Conservation (phyloP, 2,329 filamentous ascomycete genomes). For the Aspergillus sp. region DNA sequence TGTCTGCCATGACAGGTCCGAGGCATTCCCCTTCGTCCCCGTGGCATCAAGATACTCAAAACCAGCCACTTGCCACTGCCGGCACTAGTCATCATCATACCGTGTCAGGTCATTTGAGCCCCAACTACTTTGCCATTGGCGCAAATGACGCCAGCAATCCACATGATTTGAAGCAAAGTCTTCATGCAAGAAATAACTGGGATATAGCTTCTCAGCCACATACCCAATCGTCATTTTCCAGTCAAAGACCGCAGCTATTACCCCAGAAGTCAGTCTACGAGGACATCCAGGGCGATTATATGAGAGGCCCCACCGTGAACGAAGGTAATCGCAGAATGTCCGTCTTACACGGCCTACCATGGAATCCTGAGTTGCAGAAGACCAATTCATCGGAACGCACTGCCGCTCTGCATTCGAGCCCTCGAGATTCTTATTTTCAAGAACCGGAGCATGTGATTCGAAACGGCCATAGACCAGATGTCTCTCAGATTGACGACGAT, state of each 20-base stretch:
- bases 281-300: constrained; percentile 61
- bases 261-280: constrained; percentile 71
- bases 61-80: constrained; percentile 12
- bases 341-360: constrained; percentile 12
- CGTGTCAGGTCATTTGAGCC: constrained; percentile 46
- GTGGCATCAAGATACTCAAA: constrained; percentile 23
- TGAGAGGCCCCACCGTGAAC: constrained; percentile 35
- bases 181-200: constrained; percentile 65
- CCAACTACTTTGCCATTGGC: constrained; percentile 80
- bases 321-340: constrained; percentile 16
- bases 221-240: constrained; percentile 59
- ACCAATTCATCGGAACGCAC: neutral
- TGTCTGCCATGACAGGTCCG: constrained; percentile 27
- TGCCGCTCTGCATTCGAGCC: neutral
- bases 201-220: constrained; percentile 57
- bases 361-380: constrained; percentile 6
- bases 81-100: constrained; percentile 14
- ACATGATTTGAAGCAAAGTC: constrained; percentile 53
- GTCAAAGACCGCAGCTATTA: constrained; percentile 18
- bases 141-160: constrained; percentile 55
- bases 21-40: constrained; percentile 27
- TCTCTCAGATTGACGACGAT: neutral
- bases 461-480: neutral
- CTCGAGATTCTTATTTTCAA: neutral
- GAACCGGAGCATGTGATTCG: neutral